Conservation (phyloP, 441 rosid species). For the Erodium moschatum region DNA sequence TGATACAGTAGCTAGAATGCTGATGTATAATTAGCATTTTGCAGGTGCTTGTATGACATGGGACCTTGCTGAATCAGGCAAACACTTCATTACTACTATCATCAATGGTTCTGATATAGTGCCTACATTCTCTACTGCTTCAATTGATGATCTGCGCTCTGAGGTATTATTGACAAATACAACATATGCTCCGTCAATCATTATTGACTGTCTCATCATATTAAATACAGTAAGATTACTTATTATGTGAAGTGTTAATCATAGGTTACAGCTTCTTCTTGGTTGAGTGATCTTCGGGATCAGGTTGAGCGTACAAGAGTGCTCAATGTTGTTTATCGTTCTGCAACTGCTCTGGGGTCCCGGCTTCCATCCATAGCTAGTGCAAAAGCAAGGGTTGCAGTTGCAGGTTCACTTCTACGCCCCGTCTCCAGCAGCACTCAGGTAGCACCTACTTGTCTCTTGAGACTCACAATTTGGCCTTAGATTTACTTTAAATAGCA, state of each 20-base stretch:
- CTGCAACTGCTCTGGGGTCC: conserved; percentile 91
- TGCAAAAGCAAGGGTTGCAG: conserved; percentile 91
- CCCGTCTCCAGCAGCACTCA: conserved; percentile 87
- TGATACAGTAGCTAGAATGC: conserved; percentile 7
- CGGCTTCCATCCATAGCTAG: conserved; percentile 83
- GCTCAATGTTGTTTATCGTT: conserved; percentile 78
- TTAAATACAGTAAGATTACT: conserved; percentile 1
- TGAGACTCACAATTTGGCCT: neutral
- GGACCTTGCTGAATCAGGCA: conserved; percentile 98
- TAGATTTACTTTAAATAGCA: neutral
- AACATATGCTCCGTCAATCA: neutral
- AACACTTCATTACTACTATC: conserved; percentile 63
- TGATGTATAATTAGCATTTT: conserved; percentile 12
- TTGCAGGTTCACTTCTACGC: conserved; percentile 77
- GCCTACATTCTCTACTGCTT: conserved; percentile 83
- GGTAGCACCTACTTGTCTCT: conserved; percentile 33
- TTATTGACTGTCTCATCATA: neutral
- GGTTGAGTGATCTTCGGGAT: conserved; percentile 87
- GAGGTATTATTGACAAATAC: conserved; percentile 44
- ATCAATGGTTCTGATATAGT: conserved; percentile 91
- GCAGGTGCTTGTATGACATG: conserved; percentile 99
- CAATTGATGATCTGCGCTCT: conserved; percentile 81
- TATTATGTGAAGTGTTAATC: conserved; percentile 13
- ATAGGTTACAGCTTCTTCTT: conserved; percentile 88
- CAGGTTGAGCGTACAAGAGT: conserved; percentile 85